phyloP scores from a whole-genome alignment of 2,329 filamentous ascomycete genomes.

The Cladorrhinum sp. region DNA sequence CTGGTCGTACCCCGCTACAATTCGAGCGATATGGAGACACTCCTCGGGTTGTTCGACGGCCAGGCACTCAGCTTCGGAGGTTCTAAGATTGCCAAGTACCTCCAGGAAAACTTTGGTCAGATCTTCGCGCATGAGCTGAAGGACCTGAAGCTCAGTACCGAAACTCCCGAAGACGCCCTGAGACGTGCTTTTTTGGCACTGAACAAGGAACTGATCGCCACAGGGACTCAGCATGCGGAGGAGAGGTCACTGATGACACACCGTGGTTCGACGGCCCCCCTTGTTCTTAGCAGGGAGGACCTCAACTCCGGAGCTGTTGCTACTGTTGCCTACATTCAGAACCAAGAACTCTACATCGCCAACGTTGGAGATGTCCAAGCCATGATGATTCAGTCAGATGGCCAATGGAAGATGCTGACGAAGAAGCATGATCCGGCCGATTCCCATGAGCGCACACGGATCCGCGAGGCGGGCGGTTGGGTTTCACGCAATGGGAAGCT shows the following conservation, averaged over 20 bases:
- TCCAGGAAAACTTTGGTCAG: constrained; percentile 92
- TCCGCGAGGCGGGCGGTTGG: constrained; percentile 91
- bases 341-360: constrained; percentile 87
- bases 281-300: constrained; percentile 83
- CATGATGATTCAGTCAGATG: constrained; percentile 89
- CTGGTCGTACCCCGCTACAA: constrained; percentile 92
- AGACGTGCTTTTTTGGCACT: constrained; percentile 81
- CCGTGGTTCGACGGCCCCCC: constrained; percentile 63
- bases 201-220: constrained; percentile 90
- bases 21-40: constrained; percentile 82
- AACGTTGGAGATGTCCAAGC: constrained; percentile 96
- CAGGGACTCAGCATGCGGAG: constrained; percentile 76
- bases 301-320: constrained; percentile 87
- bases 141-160: constrained; percentile 59
- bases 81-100: constrained; percentile 91
- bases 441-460: constrained; percentile 76
- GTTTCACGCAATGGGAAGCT: constrained; percentile 92
- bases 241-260: constrained; percentile 65
- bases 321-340: constrained; percentile 84
- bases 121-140: constrained; percentile 82
- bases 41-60: constrained; percentile 94
- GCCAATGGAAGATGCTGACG: constrained; percentile 78
- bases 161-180: constrained; percentile 79
- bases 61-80: constrained; percentile 85
- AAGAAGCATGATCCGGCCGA: constrained; percentile 92